A percentile compares a stretch with the other conserved stretches of the same genome.
These are phyloP conservation scores for Rhizoctonia solani DNA, from an alignment of 1,284 basidiomycete species.

Conservation along the genomic window DNA sequence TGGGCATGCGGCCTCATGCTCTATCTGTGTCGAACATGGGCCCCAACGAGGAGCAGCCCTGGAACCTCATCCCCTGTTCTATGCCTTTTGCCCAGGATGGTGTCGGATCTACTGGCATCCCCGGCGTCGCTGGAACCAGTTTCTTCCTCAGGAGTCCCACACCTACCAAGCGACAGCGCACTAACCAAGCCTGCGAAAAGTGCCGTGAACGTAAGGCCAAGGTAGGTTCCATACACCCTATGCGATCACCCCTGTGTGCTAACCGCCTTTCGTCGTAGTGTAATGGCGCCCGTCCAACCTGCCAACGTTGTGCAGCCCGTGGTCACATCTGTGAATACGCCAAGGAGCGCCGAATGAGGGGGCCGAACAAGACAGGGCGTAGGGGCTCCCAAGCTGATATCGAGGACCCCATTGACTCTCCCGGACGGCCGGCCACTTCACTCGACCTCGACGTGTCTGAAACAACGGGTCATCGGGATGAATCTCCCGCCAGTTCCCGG, in stretches of 20 bases:
- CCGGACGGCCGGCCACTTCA: not conserved
- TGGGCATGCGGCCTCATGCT: constrained; percentile 6
- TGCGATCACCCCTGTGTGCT: constrained; percentile 31
- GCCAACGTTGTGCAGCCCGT: constrained; percentile 53
- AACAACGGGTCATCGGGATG: not conserved
- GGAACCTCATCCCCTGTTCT: constrained; percentile 36
- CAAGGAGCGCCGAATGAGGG: constrained; percentile 54
- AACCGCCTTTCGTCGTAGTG: constrained; percentile 50
- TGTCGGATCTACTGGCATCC: not conserved
- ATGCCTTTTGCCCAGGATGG: constrained; percentile 33
- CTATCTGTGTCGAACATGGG: not conserved
- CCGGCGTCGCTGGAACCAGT: constrained; percentile 8
- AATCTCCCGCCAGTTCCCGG: constrained; percentile 8
- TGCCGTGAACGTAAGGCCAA: constrained; percentile 63
- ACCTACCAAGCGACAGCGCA: constrained; percentile 52
- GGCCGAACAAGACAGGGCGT: constrained; percentile 41
- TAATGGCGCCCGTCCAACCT: constrained; percentile 57
- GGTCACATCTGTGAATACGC: constrained; percentile 59
- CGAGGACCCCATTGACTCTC: constrained; percentile 1
- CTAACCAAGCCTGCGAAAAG: constrained; percentile 60
- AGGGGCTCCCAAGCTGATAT: not conserved
- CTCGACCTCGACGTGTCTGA: not conserved
- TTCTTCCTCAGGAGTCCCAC: constrained; percentile 40
- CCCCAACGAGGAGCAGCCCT: constrained; percentile 29
- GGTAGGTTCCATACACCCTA: constrained; percentile 44